Conservation (phyloP, 805 yeast species). For the baker's yeast (Saccharomyces cerevisiae) region DNA sequence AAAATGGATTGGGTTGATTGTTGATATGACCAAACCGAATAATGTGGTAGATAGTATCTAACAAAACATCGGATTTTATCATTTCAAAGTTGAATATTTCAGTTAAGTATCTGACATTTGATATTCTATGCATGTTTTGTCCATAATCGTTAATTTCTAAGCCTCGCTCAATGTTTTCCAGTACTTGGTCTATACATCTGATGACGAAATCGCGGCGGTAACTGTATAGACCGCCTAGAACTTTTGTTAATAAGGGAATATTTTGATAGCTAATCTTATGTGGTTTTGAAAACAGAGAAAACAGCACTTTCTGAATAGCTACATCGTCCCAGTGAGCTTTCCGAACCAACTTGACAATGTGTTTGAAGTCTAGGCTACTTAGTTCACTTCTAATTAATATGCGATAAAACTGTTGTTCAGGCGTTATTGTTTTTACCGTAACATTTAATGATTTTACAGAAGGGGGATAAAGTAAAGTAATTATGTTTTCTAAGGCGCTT, state of each 20-base stretch:
- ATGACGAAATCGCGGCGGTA: conserved; percentile 36
- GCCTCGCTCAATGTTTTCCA: conserved; percentile 59
- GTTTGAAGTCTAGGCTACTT: conserved; percentile 28
- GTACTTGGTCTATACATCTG: conserved; percentile 47
- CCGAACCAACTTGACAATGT: conserved; percentile 33
- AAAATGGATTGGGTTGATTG: conserved; percentile 44
- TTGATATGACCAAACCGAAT: conserved; percentile 58
- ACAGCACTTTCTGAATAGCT: conserved; percentile 29
- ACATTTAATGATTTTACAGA: conserved; percentile 31
- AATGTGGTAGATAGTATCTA: conserved; percentile 47
- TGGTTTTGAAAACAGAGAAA: conserved; percentile 46
- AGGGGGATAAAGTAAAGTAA: conserved; percentile 51
- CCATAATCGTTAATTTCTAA: conserved; percentile 57
- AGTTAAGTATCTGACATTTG: conserved; percentile 53
- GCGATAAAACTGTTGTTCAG: conserved; percentile 43
- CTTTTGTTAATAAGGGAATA: conserved; percentile 40
- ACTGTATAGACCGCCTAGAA: conserved; percentile 34
- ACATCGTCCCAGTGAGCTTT: conserved; percentile 41
- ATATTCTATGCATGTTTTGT: conserved; percentile 49
- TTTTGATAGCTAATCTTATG: conserved; percentile 54
- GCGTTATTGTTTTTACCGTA: conserved; percentile 25
- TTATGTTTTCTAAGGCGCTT: conserved; percentile 49
- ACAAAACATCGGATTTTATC: conserved; percentile 38
- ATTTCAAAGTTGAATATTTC: conserved; percentile 45
- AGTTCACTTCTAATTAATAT: conserved; percentile 47